Evolutionary conservation across 2,329 filamentous ascomycete genomes (phyloP), one percentile per base, ranked within the genome.

Genomic region (Madurella fahalii): DNA sequence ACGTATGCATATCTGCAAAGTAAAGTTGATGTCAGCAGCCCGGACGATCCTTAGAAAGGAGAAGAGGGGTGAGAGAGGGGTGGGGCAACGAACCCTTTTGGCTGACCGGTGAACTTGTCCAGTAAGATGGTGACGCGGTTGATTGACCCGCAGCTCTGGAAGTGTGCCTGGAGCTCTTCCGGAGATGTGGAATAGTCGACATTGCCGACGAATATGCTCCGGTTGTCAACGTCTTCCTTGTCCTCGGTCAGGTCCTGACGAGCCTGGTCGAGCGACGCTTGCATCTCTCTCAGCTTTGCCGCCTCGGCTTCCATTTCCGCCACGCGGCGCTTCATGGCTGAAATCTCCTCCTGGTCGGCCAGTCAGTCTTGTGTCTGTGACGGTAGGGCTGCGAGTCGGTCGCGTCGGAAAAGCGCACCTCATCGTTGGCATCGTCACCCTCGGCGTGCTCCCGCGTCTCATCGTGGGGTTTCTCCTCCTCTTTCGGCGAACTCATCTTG

Each of bases 51-150:
- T 9, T 17, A 40, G 32, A 40, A 32, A 18, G 42, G n/a, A n/a
- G n/a, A n/a, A n/a, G n/a, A n/a, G n/a, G n/a, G n/a, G n/a, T n/a
- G n/a, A n/a, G n/a, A n/a, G n/a, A n/a, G n/a, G n/a, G 49, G 7
- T 58, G 44, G 40, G n/a, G 12, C 50, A 34, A 49, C 50, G 18
- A 78, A 96, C 92, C 94, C 94, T 79, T 99, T 99, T n/a, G 94
- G 94, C 78, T 97, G 92, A 61, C 94, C 94, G 11, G 92, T 96
- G 69, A 96, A 97, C 77, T 99, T 99, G 77, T 99, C 94, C 64
- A 99, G 77, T 64, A 99, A 77, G 63, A 99, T 99, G 1, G 94
- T 99, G 56, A 99, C 94, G 58, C 94, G 87, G 74, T 99, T 99
- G 78, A 99, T 99, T 63, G 89, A 90, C 57, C 94, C 94, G 67